Evolutionary conservation across 2,329 filamentous ascomycete species (phyloP), one percentile per base, ranked within the genome.

Genomic region (Xylariaceae sp.): DNA sequence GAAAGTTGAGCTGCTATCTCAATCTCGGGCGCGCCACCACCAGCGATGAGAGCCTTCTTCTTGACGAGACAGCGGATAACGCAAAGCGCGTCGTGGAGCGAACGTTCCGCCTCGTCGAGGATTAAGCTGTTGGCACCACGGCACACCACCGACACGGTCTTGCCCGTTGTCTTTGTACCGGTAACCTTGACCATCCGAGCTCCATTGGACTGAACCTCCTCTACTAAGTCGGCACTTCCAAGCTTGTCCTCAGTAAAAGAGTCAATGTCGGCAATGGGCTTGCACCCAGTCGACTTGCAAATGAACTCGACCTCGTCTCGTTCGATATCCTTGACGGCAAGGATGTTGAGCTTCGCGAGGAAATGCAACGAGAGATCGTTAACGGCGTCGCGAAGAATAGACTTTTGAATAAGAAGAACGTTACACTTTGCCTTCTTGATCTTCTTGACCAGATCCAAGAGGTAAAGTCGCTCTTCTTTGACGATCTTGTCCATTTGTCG

Each of bases 401-500:
- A 97, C 77, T 99, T 99, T 71, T 99, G 94, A 65, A 99, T 97
- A 64, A 99, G 80, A 44, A 97, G 85, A 43, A 99, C 94, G 68
- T 99, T 99, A 78, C 94, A 99, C 80, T 97, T 99, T 64, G 94
- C 91, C 81, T 97, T 99, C 78, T 97, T 96, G 74, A 99, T 99
- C 82, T 97, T 99, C 84, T 99, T 97, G 70, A 95, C 91, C 84
- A 99, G 89, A 79, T 97, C 97, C 56, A 99, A 83, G 61, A 99
- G 84, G 75, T 99, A 99, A 65, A 94, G 89, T 64, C 94, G 89
- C 79, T 99, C 94, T 76, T 99, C 94, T 77, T 99, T 99, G 65
- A 99, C 83, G 63, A 99, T 99, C 82, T 97, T 99, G 80, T 99
- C 94, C 94, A 99, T 99, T 73, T 99, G 94, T 69, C 94, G 84